Evolutionary conservation across 768 basidiomycete genomes (phyloP).

Genomic region (Lactarius psammicola): DNA sequence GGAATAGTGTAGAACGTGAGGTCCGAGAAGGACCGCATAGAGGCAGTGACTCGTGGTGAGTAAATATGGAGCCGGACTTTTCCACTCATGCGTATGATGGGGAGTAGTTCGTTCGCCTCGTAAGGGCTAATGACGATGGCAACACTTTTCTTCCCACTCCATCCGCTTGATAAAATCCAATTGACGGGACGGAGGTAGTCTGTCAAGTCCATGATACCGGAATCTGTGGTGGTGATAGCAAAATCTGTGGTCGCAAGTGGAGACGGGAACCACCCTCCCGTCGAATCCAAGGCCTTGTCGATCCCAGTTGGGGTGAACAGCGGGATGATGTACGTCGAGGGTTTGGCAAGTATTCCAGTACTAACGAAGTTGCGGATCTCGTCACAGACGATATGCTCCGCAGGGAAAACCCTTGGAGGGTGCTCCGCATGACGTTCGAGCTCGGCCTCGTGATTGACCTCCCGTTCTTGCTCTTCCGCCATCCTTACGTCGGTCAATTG

Average conservation of each 20-base stretch:
- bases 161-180: neutral
- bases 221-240: neutral
- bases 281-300: neutral
- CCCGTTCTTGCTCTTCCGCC: slow-evolving; percentile 8
- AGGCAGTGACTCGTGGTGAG: no score
- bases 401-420: neutral
- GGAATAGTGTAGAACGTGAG: no score
- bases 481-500: neutral
- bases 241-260: no score
- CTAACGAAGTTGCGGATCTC: neutral
- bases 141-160: neutral
- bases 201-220: neutral
- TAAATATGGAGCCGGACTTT: neutral
- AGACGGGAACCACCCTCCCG: neutral
- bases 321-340: neutral
- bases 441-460: neutral
- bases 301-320: neutral
- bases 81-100: slow-evolving; percentile 11
- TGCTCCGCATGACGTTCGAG: neutral
- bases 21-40: no score
- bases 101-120: slow-evolving; percentile 18
- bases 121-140: neutral
- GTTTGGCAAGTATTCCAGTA: neutral
- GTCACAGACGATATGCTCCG: neutral
- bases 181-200: slow-evolving; percentile 23